Evolutionary conservation across 2,329 filamentous ascomycete species (phyloP).

Genomic region (Aspergillus piperis): DNA sequence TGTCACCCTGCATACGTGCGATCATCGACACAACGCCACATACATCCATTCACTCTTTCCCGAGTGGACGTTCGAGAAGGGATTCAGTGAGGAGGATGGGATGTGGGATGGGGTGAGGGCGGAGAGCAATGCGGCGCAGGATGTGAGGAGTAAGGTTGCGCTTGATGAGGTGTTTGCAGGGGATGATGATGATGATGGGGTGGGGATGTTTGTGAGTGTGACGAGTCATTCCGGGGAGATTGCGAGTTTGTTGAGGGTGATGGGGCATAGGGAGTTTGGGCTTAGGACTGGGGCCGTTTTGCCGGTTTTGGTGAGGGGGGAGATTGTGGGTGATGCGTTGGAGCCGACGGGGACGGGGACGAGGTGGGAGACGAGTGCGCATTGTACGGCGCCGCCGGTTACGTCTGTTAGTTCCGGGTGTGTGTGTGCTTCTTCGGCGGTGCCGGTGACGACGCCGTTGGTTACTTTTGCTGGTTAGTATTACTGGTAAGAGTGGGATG

Average conservation of each 20-base stretch:
- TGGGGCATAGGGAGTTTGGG: constrained; percentile 49
- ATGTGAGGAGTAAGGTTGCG: constrained; percentile 45
- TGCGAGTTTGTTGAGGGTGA: constrained; percentile 49
- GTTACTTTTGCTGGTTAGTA: constrained; percentile 15
- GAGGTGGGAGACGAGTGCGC: constrained; percentile 30
- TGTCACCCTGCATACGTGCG: constrained; percentile 62
- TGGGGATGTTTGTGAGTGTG: constrained; percentile 52
- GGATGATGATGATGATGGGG: constrained; percentile 28
- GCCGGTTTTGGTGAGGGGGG: constrained; percentile 52
- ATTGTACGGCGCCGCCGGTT: constrained; percentile 38
- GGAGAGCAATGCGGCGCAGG: constrained; percentile 52
- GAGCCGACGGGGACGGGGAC: constrained; percentile 18
- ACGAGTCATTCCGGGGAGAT: constrained; percentile 62
- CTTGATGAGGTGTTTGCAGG: constrained; percentile 55
- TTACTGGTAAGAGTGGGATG: neutral
- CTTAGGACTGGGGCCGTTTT: constrained; percentile 52
- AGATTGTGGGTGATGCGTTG: constrained; percentile 22
- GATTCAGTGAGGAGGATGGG: constrained; percentile 56
- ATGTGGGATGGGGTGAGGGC: constrained; percentile 54
- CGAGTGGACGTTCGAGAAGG: constrained; percentile 51
- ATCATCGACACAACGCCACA: constrained; percentile 52
- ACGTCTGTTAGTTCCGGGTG: constrained; percentile 28
- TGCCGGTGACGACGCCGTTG: constrained; percentile 33
- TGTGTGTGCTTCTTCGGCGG: constrained; percentile 33
- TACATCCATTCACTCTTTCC: constrained; percentile 54